phyloP scores from a whole-genome alignment of 2,329 filamentous ascomycete species.

The Trichoderma citrinoviride region DNA sequence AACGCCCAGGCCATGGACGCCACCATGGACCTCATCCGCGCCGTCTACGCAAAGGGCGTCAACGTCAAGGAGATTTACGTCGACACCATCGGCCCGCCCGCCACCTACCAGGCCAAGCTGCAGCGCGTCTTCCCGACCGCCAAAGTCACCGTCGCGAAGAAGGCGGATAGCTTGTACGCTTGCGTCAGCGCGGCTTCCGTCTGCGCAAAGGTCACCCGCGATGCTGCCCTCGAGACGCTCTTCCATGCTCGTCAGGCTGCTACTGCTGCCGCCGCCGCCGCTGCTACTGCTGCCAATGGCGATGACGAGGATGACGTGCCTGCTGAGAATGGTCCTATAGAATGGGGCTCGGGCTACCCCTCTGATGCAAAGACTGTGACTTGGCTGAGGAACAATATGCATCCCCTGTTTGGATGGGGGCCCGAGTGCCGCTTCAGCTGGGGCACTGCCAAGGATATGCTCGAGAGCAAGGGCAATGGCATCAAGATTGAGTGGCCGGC shows the following conservation, averaged over 20 bases:
- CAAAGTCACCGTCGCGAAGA: conserved; percentile 76
- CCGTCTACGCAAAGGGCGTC: conserved; percentile 72
- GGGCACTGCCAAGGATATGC: conserved; percentile 90
- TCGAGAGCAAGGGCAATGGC: conserved; percentile 69
- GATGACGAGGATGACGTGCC: conserved; percentile 34
- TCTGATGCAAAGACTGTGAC: conserved; percentile 75
- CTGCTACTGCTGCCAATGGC: too few relatives aligned
- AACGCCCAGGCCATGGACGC: conserved; percentile 96
- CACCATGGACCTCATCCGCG: conserved; percentile 76
- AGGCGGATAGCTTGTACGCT: conserved; percentile 89
- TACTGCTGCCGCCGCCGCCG: conserved; percentile 30
- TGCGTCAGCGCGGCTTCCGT: conserved; percentile 92
- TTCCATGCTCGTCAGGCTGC: conserved; percentile 49
- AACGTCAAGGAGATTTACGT: conserved; percentile 89
- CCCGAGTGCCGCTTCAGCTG: conserved; percentile 91
- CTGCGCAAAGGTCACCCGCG: conserved; percentile 92
- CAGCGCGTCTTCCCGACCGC: conserved; percentile 78
- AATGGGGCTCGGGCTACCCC: conserved; percentile 92
- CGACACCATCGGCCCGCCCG: conserved; percentile 86
- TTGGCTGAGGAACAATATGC: conserved; percentile 85
- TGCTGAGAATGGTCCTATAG: conserved; percentile 43
- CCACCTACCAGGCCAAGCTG: conserved; percentile 78
- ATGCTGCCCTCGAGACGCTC: conserved; percentile 80
- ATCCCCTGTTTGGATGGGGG: conserved; percentile 94
- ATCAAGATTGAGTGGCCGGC: conserved; percentile 81